Conservation (phyloP, 2,329 filamentous ascomycete species). For the Zymoseptoria pseudotritici region DNA sequence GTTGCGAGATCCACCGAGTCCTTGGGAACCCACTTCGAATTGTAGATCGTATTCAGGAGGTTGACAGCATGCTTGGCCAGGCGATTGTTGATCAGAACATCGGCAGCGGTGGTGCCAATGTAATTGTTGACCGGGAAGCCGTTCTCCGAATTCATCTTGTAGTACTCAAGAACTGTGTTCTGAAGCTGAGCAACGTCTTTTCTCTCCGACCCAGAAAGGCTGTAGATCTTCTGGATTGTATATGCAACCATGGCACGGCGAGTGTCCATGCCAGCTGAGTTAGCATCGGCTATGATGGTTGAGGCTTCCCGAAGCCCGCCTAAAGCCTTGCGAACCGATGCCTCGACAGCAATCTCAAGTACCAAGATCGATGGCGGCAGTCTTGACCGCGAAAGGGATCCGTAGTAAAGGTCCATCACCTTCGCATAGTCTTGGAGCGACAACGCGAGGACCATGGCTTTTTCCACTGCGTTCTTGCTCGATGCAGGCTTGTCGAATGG, state of each 20-base stretch:
- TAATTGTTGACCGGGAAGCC: constrained; percentile 21
- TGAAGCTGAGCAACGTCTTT: constrained; percentile 15
- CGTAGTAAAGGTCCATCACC: constrained; percentile 22
- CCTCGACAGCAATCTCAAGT: constrained; percentile 26
- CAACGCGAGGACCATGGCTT: constrained; percentile 22
- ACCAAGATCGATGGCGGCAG: constrained; percentile 20
- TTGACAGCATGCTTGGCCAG: constrained; percentile 21
- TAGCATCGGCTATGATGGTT: constrained; percentile 19
- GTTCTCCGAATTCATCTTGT: constrained; percentile 24
- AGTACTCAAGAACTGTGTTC: constrained; percentile 22
- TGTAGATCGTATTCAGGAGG: constrained; percentile 23
- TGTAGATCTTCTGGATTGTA: constrained; percentile 22
- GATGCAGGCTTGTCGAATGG: neutral
- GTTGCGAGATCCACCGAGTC: constrained; percentile 23
- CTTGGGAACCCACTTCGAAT: constrained; percentile 16
- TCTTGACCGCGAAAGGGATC: constrained; percentile 13
- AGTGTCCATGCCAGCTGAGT: constrained; percentile 25
- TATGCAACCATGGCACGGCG: constrained; percentile 22
- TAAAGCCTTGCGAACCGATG: constrained; percentile 19
- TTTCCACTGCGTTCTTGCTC: constrained; percentile 4
- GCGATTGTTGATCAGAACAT: constrained; percentile 22
- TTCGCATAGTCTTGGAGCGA: constrained; percentile 14
- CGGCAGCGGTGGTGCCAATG: constrained; percentile 25
- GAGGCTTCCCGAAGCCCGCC: constrained; percentile 16
- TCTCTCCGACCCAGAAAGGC: constrained; percentile 3